These are phyloP conservation scores for Colletotrichum trifolii DNA, from an alignment of 2,329 filamentous ascomycete genomes.

Conservation along the genomic window DNA sequence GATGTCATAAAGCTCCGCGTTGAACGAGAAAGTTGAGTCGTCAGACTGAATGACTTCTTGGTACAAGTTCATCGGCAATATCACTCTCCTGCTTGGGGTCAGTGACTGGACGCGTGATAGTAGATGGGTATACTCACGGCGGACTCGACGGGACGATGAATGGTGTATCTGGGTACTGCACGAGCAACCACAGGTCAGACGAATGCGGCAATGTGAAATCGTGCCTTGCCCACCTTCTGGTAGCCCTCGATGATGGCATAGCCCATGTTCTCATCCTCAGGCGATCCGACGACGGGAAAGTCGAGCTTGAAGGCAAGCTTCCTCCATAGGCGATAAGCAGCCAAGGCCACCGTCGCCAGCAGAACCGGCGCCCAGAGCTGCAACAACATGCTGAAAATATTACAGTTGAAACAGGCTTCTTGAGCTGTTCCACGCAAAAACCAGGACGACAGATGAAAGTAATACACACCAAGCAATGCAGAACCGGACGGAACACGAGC, in stretches of 20 bases:
- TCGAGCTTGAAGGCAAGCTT: conserved; percentile 4
- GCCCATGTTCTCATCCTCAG: conserved; percentile 7
- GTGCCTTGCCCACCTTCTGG: conserved; percentile 6
- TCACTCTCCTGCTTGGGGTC: conserved; percentile 8
- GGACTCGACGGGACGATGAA: conserved; percentile 27
- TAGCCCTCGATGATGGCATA: conserved; percentile 16
- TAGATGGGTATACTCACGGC: not conserved
- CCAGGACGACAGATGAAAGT: too few relatives aligned
- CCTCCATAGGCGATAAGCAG: conserved; percentile 13
- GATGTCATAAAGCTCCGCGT: conserved; percentile 32
- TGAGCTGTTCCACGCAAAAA: too few relatives aligned
- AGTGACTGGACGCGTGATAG: not conserved
- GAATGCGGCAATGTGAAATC: not conserved
- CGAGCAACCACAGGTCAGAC: not conserved
- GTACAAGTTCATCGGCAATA: conserved; percentile 30
- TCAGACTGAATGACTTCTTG: conserved; percentile 29
- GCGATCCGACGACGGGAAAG: conserved; percentile 22
- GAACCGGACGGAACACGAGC: too few relatives aligned
- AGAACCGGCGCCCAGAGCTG: conserved; percentile 15
- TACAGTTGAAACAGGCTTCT: not conserved
- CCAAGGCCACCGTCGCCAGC: not conserved
- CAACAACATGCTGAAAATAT: conserved; percentile 19
- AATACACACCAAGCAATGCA: too few relatives aligned
- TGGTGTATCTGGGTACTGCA: conserved; percentile 23
- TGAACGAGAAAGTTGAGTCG: conserved; percentile 25